Base-by-base conservation (phyloP, 305 asterid genomes). In the Fraxinus paxiana region DNA sequence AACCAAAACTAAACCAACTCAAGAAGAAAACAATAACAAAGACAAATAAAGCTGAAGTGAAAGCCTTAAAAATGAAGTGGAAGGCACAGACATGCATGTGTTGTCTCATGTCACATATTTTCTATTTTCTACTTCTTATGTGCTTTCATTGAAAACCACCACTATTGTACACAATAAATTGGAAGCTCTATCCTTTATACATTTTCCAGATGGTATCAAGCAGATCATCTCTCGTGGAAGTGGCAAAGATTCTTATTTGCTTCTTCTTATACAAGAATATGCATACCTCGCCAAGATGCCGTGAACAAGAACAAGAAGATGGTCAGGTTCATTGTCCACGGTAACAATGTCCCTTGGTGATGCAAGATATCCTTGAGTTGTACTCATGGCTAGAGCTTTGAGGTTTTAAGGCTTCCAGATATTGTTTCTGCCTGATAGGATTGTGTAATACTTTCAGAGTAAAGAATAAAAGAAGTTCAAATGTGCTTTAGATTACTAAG, bases 291-390 rank as follows among this genome's bases (percentile, higher is more conserved):
- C 99, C 93, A 92, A 83, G 81, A 95, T 94, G 82, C 98, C 99
- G 89, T 95, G 99, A 85, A 95, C 99, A 84, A 95, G 98, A 85
- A 94, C 97, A 84, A 92, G 90, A 83, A 96, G 99, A 91, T 96
- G 99, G 70, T 91, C 92, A 0, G 98, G 97, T 85, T 90, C 88
- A 72, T 88, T 90, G 76, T 92, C 93, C 85, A 65, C 82, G 34
- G 76, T 85, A 72, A 77, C 79, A 82, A 86, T 83, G 79, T 83
- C 75, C 83, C 54, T 83, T 17, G 91, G 92, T 35, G 90, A 89
- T 72, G 92, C 84, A 65, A 86, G 78, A 81, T 80, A 89, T 80
- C 96, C 92, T 78, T 89, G 86, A 82, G 93, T 83, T 63, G 90
- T 85, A 85, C 89, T 84, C 94, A 90, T 87, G 10, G 87, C 92